Conservation (phyloP, 2,329 filamentous ascomycete species). For the Aureobasidium pullulans region DNA sequence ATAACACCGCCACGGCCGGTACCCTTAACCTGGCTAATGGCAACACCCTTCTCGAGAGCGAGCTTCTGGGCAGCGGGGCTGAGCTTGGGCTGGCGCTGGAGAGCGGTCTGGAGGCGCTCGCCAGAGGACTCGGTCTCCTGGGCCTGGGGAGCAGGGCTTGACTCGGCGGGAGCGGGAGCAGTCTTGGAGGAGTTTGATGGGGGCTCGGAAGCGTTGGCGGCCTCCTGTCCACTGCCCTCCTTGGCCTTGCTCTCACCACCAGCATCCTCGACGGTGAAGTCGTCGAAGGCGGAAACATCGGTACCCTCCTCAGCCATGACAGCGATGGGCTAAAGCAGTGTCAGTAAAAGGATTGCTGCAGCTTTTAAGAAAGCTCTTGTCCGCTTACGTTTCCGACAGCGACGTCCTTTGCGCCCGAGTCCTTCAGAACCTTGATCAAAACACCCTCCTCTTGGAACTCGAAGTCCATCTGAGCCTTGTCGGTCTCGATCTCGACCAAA, state of each 20-base stretch:
- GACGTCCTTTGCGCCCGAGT: constrained; percentile 88
- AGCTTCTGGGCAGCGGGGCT: constrained; percentile 69
- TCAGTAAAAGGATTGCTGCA: neutral
- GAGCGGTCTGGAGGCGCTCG: constrained; percentile 71
- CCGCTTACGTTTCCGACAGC: constrained; percentile 79
- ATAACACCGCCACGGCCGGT: constrained; percentile 79
- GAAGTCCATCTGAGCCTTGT: constrained; percentile 99
- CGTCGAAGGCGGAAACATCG: constrained; percentile 81
- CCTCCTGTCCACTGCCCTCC: constrained; percentile 56
- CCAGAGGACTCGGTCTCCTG: constrained; percentile 66
- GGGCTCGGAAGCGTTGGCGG: constrained; percentile 55
- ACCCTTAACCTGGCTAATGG: constrained; percentile 73
- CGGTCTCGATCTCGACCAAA: constrained; percentile 85
- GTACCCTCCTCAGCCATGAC: constrained; percentile 86
- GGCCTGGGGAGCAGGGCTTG: constrained; percentile 44
- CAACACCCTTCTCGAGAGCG: constrained; percentile 76
- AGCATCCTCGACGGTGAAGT: constrained; percentile 81
- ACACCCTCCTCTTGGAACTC: constrained; percentile 98
- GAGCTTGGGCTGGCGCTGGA: constrained; percentile 74
- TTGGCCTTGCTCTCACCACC: constrained; percentile 69
- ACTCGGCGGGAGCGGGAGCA: constrained; percentile 42
- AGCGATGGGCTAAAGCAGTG: constrained; percentile 70
- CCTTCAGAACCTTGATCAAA: constrained; percentile 87
- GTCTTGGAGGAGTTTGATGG: constrained; percentile 51
- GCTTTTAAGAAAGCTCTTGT: neutral